phyloP scores from a whole-genome alignment of 257 asterid genomes.

The Primulina tabacum region DNA sequence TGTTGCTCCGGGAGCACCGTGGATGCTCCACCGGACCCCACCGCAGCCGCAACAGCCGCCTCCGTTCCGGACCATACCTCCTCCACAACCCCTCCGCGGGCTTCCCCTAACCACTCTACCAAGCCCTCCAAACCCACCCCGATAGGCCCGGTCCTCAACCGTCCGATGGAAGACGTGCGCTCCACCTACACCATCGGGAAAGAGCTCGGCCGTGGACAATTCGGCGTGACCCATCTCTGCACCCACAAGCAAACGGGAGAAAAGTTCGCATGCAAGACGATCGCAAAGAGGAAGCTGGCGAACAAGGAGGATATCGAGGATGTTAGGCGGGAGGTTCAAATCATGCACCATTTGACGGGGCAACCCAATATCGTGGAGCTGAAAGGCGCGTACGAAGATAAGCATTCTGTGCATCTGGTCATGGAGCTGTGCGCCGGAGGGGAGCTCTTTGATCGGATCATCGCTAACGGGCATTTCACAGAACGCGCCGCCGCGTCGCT shows the following conservation, averaged over 20 bases:
- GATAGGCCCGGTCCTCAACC: constrained; percentile 51
- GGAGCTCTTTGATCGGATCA: constrained; percentile 58
- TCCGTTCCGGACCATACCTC: constrained; percentile 17
- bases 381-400: constrained; percentile 62
- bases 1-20: constrained; percentile 47
- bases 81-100: constrained; percentile 39
- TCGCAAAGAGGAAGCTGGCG: constrained; percentile 59
- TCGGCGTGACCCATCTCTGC: constrained; percentile 58
- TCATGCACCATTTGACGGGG: constrained; percentile 62
- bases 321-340: constrained; percentile 62
- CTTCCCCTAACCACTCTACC: constrained; percentile 36
- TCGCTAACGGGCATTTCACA: constrained; percentile 58
- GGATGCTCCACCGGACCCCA: constrained; percentile 27
- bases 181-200: constrained; percentile 52
- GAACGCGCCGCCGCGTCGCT: constrained; percentile 65
- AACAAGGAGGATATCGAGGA: constrained; percentile 63
- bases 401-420: constrained; percentile 56
- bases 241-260: constrained; percentile 50
- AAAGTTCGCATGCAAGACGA: constrained; percentile 65
- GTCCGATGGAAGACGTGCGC: constrained; percentile 57
- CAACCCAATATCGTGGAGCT: constrained; percentile 62
- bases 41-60: constrained; percentile 2
- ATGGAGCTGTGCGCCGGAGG: constrained; percentile 71
- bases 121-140: constrained; percentile 34
- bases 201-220: constrained; percentile 65